Evolutionary conservation across 306 rosid species (phyloP), one percentile per base, ranked within the genome.

Genomic region (Acacia melanoxylon): DNA sequence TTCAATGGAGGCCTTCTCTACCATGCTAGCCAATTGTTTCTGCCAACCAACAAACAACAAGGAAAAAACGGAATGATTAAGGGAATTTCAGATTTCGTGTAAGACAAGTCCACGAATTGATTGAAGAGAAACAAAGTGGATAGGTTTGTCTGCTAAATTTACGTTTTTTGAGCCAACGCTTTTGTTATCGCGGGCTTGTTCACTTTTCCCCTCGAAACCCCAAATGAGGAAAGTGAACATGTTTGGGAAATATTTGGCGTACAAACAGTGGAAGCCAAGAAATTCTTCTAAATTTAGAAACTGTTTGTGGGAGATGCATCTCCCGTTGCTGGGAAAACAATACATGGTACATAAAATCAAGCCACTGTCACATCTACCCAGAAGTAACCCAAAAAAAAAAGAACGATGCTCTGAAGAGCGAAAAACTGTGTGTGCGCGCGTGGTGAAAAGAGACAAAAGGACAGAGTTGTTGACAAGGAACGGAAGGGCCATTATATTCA

Each of bases 21-120:
- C 99, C 97, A 96, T 96, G 92, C 92, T 93, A 2, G 97, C 92
- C 67, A 96, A 83, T 94, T 96, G 99, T 85, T 96, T 96, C 99
- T 96, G 90, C 63, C 9, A 72, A 66, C 12, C 19, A 20, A 56
- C 10, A 56, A 56, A 10, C 5, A 56, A n/a, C 10, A 58, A 84
- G 2, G 25, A 80, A 19, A 6, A 20, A 45, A 5, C 5, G 1
- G 1, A 17, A 41, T 22, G n/a, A 74, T 37, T 25, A 16, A 5
- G 20, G 41, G 25, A 27, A 63, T 13, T 29, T 29, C n/a, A 63
- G 29, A 62, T 25, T 6, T 29, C 6, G 20, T 63, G 41, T 29
- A 63, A 29, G 22, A 14, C 69, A 63, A 63, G 69, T 15, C 69
- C 35, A 15, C 7, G 41, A 63, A 29, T 63, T 29, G 41, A 16